A percentile compares a stretch with the other conserved stretches of the same genome.
Evolutionary conservation across 2,329 filamentous ascomycete genomes (phyloP).

Genomic region (Monilinia fructicola): DNA sequence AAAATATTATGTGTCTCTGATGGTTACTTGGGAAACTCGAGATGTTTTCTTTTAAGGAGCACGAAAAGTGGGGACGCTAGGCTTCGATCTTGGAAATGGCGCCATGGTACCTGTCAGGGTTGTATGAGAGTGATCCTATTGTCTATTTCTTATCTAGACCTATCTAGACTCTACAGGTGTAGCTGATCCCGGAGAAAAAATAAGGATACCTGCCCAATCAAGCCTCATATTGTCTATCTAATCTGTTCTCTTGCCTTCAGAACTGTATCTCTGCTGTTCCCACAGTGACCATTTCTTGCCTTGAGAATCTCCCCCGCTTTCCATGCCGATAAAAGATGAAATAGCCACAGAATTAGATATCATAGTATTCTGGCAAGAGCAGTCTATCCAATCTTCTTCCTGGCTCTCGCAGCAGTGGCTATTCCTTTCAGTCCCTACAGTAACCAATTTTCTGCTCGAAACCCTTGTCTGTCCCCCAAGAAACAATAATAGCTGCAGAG

Average conservation of each 20-base stretch:
- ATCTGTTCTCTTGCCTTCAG: not conserved
- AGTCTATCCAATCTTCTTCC: not conserved
- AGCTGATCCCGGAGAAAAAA: not conserved
- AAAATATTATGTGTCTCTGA: not conserved
- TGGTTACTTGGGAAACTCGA: not conserved
- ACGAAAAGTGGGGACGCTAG: not conserved
- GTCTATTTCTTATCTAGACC: not conserved
- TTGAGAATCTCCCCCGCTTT: not conserved
- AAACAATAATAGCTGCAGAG: not conserved
- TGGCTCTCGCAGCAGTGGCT: not conserved
- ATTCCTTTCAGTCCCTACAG: not conserved
- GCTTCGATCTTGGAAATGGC: not conserved
- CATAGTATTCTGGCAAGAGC: not conserved
- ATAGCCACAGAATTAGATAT: not conserved
- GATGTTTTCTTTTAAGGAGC: not conserved
- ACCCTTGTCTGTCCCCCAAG: too few species aligned
- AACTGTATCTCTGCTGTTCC: not conserved
- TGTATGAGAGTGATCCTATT: not conserved
- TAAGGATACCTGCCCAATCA: not conserved
- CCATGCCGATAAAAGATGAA: not conserved
- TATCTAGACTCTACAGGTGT: not conserved
- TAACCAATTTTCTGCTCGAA: not conserved
- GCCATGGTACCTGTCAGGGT: not conserved
- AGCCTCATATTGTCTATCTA: not conserved
- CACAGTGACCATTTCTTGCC: not conserved